Percentiles rank a stretch among this genome's conserved stretches.
phyloP scores from a whole-genome alignment of 2,329 filamentous ascomycete genomes.

The Fusarium sp. region DNA sequence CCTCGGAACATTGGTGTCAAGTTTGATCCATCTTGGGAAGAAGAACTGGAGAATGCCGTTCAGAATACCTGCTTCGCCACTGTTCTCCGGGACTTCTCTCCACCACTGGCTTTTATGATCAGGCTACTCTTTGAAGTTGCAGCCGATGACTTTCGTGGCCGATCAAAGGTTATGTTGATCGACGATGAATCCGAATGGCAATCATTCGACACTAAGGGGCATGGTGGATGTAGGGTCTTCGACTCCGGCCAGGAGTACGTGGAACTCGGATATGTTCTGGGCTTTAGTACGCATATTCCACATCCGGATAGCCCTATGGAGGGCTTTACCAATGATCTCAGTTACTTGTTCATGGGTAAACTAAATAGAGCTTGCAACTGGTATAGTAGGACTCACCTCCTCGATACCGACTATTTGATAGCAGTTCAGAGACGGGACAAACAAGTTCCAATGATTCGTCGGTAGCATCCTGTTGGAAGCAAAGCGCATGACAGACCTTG shows the following conservation, averaged over 20 bases:
- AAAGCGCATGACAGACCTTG: fast-evolving
- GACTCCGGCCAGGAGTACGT: not conserved
- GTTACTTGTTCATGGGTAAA: fast-evolving
- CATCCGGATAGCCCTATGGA: not conserved
- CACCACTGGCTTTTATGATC: not conserved
- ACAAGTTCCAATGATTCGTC: not conserved
- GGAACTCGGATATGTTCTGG: fast-evolving
- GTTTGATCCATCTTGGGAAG: not conserved
- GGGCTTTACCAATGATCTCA: not conserved
- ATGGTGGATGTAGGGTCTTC: not conserved
- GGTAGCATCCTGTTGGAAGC: not conserved
- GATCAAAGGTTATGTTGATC: not conserved
- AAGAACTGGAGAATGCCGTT: not conserved
- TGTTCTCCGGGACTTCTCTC: not conserved
- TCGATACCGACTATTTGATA: not conserved
- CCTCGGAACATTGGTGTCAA: not conserved
- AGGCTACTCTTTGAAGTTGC: not conserved
- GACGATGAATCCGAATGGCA: not conserved
- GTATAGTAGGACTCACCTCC: fast-evolving
- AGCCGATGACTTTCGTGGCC: fast-evolving
- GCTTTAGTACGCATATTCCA: not conserved
- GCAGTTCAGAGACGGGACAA: not conserved
- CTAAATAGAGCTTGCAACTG: fast-evolving
- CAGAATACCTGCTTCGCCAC: not conserved
- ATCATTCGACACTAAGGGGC: not conserved